Conservation (phyloP, 495 filamentous ascomycete species). For the Talaromyces trachyspermus region DNA sequence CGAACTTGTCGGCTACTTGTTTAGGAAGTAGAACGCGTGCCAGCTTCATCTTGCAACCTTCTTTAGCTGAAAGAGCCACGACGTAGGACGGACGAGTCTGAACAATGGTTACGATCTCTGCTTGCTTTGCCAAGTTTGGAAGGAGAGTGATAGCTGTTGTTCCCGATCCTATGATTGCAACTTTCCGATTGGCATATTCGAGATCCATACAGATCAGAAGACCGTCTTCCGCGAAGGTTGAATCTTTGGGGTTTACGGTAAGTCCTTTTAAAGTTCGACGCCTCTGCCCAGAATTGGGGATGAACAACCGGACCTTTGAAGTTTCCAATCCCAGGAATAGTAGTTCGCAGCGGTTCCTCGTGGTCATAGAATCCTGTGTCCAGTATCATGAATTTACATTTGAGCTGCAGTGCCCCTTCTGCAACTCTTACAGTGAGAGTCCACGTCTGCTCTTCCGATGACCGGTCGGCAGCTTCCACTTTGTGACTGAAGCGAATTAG, state of each 20-base stretch:
- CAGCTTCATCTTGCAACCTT: slow-evolving; percentile 20
- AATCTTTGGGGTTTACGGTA: too few relatives aligned
- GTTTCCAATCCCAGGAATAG: slow-evolving; percentile 33
- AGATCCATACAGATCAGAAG: too few relatives aligned
- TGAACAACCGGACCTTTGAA: slow-evolving; percentile 41
- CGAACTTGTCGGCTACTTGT: slow-evolving; percentile 24
- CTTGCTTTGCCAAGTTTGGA: slow-evolving; percentile 36
- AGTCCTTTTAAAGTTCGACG: too few relatives aligned
- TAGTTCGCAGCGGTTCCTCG: slow-evolving; percentile 42
- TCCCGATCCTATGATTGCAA: slow-evolving; percentile 52
- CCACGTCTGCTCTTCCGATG: slow-evolving; percentile 51
- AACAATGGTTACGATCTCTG: slow-evolving; percentile 42
- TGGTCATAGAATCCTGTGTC: slow-evolving; percentile 61
- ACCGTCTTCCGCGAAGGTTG: too few relatives aligned
- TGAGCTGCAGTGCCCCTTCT: slow-evolving; percentile 28
- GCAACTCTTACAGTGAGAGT: too few relatives aligned
- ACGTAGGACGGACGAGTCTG: slow-evolving; percentile 55
- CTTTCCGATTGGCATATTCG: slow-evolving; percentile 41
- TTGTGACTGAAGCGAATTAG: slow-evolving; percentile 54
- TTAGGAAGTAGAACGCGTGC: slow-evolving; percentile 31
- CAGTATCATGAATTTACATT: slow-evolving; percentile 49
- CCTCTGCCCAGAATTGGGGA: slow-evolving; percentile 46
- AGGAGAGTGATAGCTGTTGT: slow-evolving; percentile 49
- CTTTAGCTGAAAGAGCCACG: slow-evolving; percentile 34
- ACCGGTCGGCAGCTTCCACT: slow-evolving; percentile 51